Evolutionary conservation across 306 rosid species (phyloP).

Genomic region (Gillenia trifoliata): DNA sequence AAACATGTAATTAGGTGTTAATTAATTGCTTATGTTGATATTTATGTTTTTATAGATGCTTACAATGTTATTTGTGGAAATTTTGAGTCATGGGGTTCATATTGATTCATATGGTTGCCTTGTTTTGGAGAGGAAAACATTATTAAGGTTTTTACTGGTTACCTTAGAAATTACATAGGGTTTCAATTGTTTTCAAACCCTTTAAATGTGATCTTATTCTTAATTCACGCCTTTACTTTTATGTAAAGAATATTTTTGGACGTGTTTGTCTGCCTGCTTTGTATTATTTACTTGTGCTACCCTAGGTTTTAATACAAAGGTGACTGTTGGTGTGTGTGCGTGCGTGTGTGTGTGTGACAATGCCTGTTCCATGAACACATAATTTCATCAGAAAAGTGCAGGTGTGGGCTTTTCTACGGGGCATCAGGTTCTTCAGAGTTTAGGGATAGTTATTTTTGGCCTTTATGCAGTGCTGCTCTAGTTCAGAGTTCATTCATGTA

Average conservation of each 20-base stretch:
- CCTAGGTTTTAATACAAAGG: not conserved
- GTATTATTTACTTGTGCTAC: not conserved
- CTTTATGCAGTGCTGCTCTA: not conserved
- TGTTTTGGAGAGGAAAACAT: not conserved
- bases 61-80: not conserved
- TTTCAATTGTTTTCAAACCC: not conserved
- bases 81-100: not conserved
- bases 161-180: not conserved
- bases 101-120: not conserved
- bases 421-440: too few species aligned
- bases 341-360: not conserved
- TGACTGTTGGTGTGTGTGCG: too few species aligned
- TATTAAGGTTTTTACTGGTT: not conserved
- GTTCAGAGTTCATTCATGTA: too few species aligned
- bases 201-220: not conserved
- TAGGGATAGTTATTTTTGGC: too few species aligned
- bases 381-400: not conserved
- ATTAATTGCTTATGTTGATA: not conserved
- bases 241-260: too few species aligned
- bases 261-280: not conserved
- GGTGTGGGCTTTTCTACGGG: not conserved
- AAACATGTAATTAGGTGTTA: not conserved
- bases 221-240: not conserved
- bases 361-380: not conserved
- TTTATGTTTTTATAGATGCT: not conserved